Conservation (phyloP, 331 rosid species). For the Pyracantha coccinea region DNA sequence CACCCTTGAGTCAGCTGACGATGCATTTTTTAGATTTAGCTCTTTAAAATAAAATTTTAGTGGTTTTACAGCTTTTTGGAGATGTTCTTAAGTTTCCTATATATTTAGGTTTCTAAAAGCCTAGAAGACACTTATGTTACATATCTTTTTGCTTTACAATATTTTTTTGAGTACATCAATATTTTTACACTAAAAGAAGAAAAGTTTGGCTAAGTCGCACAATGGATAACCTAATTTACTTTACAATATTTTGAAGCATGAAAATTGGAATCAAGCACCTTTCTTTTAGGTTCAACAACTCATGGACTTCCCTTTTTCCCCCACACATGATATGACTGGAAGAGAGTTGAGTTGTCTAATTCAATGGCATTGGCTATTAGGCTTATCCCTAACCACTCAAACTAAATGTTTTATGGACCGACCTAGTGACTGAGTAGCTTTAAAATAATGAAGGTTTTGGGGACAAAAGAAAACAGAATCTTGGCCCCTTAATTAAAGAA, state of each 20-base stretch:
- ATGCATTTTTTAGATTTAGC: no score
- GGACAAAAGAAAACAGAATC: neutral
- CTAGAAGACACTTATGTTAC: neutral
- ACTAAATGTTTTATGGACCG: slow-evolving; percentile 20
- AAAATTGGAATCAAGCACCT: slow-evolving; percentile 5
- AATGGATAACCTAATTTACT: no score
- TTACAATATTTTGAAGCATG: neutral
- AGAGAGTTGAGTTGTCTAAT: slow-evolving; percentile 22
- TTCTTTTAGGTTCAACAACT: slow-evolving; percentile 11
- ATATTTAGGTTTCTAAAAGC: neutral
- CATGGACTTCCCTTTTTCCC: slow-evolving; percentile 12
- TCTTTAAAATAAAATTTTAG: no score
- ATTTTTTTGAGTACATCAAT: no score
- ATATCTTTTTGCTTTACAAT: no score
- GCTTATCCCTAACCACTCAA: slow-evolving; percentile 4
- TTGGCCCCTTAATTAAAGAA: slow-evolving; percentile 32
- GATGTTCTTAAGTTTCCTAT: no score
- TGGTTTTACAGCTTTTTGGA: no score
- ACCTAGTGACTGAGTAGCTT: neutral
- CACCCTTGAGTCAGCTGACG: no score
- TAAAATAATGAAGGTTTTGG: neutral
- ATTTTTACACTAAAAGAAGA: no score
- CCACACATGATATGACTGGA: slow-evolving; percentile 1
- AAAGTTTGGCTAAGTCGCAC: no score
- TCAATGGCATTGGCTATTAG: slow-evolving; percentile 1